Evolutionary conservation across 1,284 basidiomycete genomes (phyloP), one percentile per base, ranked within the genome.

Genomic region (Irpex sp.): DNA sequence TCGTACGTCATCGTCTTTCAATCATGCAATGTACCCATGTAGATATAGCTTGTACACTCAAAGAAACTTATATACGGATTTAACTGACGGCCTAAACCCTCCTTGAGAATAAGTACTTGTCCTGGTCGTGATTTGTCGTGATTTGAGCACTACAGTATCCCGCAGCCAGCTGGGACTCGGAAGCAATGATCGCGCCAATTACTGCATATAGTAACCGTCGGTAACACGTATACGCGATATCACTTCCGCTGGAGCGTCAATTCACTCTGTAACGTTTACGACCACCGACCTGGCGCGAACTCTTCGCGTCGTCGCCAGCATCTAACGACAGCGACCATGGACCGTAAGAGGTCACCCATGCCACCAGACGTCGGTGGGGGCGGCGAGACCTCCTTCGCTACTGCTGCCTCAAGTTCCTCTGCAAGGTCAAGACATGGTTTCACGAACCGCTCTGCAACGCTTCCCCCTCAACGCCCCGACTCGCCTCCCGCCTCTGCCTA

Each of bases 401-500:
- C 62, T 42, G 60, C 64, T 18, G 56, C 62, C 14, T 55, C 63
- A 10, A 62, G 63, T 58, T 58, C 62, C n/a, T 57, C 63, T 6
- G 62, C 64, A 5, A 61, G 55, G 39, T 39, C 60, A 21, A 45
- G 64, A 58, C 60, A 58, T 52, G 60, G 60, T 1, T 56, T 49
- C 58, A 61, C 39, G 21, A 60, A 58, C 54, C 58, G 56, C n/a
- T 53, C 62, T 19, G 56, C 53, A 5, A 57, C 58, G 19, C 57
- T 59, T 23, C 57, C 47, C 19, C 58, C 64, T 57, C 59, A 39
- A 28, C 77, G 84, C 47, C 75, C 76, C 23, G 75, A 79, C 4
- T 88, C 88, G 3, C 89, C 90, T 1, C 90, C 90, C 0, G 90
- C 90, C 0, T 91, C 90, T 2, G 81, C 88, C 0, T 92, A 91